Evolutionary conservation across 768 basidiomycete genomes (phyloP), one percentile per base, ranked within the genome.

Genomic region (Cystofilobasidium ferigula): DNA sequence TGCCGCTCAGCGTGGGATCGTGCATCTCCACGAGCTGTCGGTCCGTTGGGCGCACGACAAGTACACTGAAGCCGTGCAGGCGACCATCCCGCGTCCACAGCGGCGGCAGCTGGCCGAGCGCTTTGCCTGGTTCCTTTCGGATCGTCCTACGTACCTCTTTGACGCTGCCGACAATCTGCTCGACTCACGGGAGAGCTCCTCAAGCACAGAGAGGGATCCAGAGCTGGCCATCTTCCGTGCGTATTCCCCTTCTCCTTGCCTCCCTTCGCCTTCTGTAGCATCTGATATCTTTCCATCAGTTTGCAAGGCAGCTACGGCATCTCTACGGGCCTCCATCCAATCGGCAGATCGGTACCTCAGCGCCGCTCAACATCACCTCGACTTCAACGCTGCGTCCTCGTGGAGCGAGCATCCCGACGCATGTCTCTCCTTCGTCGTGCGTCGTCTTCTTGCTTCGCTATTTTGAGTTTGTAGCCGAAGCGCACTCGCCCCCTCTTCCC

Each of bases 91-190:
- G 8, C 28, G 30, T 28, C 13, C 14, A 3, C 28, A 18, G 10
- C 51, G 51, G 2, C 26, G 51, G 6, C 18, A 13, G 16, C 10
- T 14, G 26, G 28, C 28, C 51, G 18, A 28, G 28, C 2, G 2
- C 1, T 30, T 54, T 13, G 51, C 28, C 3, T 18, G 2, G 6
- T 54, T 54, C 16, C 51, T 54, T 10, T 5, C 2, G 4, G 16
- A 18, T 18, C 14, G 18, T 13, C 51, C 51, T 5, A 28, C 28
- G 3, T 32, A 4, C 16, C 51, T 54, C 8, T 54, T 54, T 20
- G 51, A 54, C 51, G 51, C 18, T 28, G 51, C 51, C 51, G 51
- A 54, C 51, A 54, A 54, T 18, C 28, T 30, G 7, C 30, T 54
- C 13, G 51, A 28, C 4, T 16, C 51, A 2, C 51, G 26, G 3